These are phyloP conservation scores for Blumeria graminis DNA, from an alignment of 2,329 filamentous ascomycete species.

Conservation along the genomic window DNA sequence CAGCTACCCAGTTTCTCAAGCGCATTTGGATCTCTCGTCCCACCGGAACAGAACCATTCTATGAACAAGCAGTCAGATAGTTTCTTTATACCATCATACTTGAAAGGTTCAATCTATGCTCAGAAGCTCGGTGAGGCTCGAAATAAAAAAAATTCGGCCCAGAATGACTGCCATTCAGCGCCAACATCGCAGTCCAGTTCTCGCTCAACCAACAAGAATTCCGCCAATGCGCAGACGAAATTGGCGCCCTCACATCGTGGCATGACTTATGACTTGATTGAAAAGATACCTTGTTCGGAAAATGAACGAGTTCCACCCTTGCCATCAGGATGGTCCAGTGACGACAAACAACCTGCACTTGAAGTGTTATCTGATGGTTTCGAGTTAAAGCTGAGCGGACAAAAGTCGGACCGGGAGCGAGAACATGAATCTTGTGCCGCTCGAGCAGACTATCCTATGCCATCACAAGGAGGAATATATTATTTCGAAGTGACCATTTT, in stretches of 20 bases:
- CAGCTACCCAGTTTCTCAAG: constrained; percentile 15
- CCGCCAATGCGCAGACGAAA: constrained; percentile 26
- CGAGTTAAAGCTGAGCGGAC: constrained; percentile 37
- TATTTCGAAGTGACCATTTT: constrained; percentile 62
- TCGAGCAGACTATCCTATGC: constrained; percentile 67
- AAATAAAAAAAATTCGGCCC: constrained; percentile 29
- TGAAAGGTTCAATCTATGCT: constrained; percentile 55
- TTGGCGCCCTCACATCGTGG: constrained; percentile 45
- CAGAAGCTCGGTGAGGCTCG: constrained; percentile 49
- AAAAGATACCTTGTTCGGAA: constrained; percentile 38
- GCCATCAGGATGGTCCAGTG: constrained; percentile 60
- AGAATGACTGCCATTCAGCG: constrained; percentile 19
- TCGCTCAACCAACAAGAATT: constrained; percentile 30
- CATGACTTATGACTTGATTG: constrained; percentile 63
- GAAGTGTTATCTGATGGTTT: constrained; percentile 53
- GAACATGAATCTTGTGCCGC: constrained; percentile 61
- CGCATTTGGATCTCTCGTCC: constrained; percentile 12
- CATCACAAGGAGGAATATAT: constrained; percentile 73
- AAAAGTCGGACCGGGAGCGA: constrained; percentile 23
- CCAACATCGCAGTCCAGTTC: constrained; percentile 22
- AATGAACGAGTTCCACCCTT: constrained; percentile 43
- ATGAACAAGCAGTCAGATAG: constrained; percentile 13
- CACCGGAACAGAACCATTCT: constrained; percentile 10
- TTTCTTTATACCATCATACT: constrained; percentile 71
- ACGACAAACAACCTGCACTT: constrained; percentile 48